Evolutionary conservation across 345 rosid genomes (phyloP), one percentile per base, ranked within the genome.

Genomic region (Hypericum perforatum): DNA sequence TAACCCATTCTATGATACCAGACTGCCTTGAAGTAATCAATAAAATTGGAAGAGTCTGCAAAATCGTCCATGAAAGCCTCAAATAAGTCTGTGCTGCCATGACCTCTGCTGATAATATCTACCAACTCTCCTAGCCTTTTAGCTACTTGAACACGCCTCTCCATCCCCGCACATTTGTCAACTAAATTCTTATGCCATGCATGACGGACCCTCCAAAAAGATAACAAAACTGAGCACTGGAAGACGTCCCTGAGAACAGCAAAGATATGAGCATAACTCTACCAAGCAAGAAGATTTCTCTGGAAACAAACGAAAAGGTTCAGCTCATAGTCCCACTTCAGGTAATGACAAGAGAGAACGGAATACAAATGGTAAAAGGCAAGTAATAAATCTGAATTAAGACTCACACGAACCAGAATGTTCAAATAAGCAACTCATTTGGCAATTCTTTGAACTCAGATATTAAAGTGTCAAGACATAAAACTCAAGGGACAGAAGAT

Each of bases 131-230:
- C 96, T 58, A 92, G 85, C 52, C 45, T 78, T 65, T 62, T 78
- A 8, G 84, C 77, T 41, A 92, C 67, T 74, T 76, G 77, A 37
- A 72, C 70, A 8, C 85, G 76, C 67, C 60, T 72, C 63, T 76
- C 85, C 47, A 56, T 73, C 61, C 76, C 86, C 39, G 62, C 50
- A 76, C 96, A 88, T 75, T 83, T 82, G 78, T 77, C 85, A 52
- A 81, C 56, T 70, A 92, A 63, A 76, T 88, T 85, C 80, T 83
- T 92, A 47, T 85, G 96, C 95, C 96, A 92, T 16, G 85, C 66
- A 50, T 81, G 90, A 44, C 89, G 95, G 12, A 75, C 75, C 57
- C 95, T 78, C 98, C 98, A 92, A 68, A 83, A 80, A 39, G 88
- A 79, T 68, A 88, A 45, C 74, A 85, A 70, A 11, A 92, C 79